A percentile compares a stretch with the other conserved stretches of the same genome.
These are phyloP conservation scores for Ceratocystis albifundus DNA, from an alignment of 2,329 filamentous ascomycete species.

Conservation along the genomic window DNA sequence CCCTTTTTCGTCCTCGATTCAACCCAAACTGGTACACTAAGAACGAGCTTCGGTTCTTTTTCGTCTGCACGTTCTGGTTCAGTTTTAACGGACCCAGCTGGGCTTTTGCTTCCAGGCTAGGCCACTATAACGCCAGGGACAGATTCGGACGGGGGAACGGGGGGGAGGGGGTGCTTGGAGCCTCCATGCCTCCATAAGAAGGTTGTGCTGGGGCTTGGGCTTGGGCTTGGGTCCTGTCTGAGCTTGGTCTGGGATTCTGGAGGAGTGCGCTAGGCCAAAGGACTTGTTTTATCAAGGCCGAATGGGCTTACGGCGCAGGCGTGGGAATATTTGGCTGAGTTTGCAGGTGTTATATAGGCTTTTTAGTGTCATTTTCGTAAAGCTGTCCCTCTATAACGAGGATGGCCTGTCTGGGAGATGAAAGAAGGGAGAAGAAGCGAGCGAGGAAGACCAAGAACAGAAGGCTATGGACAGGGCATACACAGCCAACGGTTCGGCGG, in stretches of 20 bases:
- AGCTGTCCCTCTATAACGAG: slow-evolving; percentile 1
- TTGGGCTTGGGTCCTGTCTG: slow-evolving; percentile 17
- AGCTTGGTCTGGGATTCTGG: slow-evolving; percentile 20
- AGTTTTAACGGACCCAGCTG: slow-evolving; percentile 2
- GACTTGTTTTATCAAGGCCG: slow-evolving; percentile 19
- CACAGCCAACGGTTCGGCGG: too few species aligned
- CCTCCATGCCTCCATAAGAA: slow-evolving; percentile 3
- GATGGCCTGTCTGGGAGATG: background rate
- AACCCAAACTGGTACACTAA: background rate
- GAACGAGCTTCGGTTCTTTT: slow-evolving; percentile 6
- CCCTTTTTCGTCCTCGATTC: background rate
- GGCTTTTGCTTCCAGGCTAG: slow-evolving; percentile 1
- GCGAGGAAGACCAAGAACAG: background rate
- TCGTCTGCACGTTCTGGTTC: background rate
- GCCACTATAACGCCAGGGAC: slow-evolving; percentile 4
- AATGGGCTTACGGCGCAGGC: slow-evolving; percentile 16
- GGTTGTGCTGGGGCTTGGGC: slow-evolving; percentile 3
- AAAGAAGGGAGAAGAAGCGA: background rate
- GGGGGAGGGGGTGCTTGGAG: slow-evolving; percentile 5
- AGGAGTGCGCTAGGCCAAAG: slow-evolving; percentile 17
- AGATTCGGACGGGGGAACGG: slow-evolving; percentile 3
- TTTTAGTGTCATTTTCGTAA: slow-evolving; percentile 10
- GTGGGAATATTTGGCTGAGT: slow-evolving; percentile 14
- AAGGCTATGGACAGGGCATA: background rate
- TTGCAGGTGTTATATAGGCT: slow-evolving; percentile 6